A percentile compares a stretch with the other conserved stretches of the same genome.
Conservation (phyloP, 108 stramenopile genomes). For the Seminavis robusta region DNA sequence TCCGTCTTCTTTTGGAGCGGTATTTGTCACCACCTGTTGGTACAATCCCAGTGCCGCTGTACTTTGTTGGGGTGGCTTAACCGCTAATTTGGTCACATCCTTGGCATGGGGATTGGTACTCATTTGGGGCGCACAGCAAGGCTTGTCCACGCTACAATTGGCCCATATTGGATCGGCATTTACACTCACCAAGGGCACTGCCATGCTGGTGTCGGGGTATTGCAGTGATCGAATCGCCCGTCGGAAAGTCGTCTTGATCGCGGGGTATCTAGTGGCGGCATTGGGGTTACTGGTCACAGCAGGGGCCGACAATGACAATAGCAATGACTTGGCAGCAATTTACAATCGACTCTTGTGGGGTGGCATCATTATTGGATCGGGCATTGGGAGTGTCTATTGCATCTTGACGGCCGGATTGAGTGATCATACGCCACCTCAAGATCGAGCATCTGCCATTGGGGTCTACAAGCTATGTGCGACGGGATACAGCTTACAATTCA, state of each 20-base stretch:
- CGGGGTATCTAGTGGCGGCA: conserved; percentile 2
- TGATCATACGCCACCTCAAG: conserved; percentile 15
- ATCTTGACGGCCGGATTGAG: conserved; percentile 17
- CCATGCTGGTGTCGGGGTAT: conserved; percentile 11
- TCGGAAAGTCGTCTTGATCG: conserved; percentile 9
- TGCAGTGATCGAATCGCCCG: conserved; percentile 1
- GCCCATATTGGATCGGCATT: conserved; percentile 17
- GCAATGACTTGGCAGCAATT: background rate
- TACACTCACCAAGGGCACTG: conserved; percentile 12
- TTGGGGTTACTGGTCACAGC: conserved; percentile 13
- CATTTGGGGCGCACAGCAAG: conserved; percentile 16
- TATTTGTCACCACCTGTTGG: conserved; percentile 14
- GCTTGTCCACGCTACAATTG: background rate
- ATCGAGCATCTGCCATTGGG: conserved; percentile 17
- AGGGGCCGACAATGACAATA: conserved; percentile 1
- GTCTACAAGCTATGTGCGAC: no score
- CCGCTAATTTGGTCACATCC: conserved; percentile 11
- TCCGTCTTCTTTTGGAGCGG: conserved; percentile 1
- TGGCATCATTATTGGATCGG: conserved; percentile 14
- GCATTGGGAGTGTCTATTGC: conserved; percentile 22
- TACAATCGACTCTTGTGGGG: conserved; percentile 9
- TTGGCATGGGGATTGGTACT: conserved; percentile 21
- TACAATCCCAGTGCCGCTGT: conserved; percentile 10
- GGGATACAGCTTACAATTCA: no score
- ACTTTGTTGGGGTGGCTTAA: conserved; percentile 8